Conservation (phyloP, 495 filamentous ascomycete species). For the Podospora didyma region DNA sequence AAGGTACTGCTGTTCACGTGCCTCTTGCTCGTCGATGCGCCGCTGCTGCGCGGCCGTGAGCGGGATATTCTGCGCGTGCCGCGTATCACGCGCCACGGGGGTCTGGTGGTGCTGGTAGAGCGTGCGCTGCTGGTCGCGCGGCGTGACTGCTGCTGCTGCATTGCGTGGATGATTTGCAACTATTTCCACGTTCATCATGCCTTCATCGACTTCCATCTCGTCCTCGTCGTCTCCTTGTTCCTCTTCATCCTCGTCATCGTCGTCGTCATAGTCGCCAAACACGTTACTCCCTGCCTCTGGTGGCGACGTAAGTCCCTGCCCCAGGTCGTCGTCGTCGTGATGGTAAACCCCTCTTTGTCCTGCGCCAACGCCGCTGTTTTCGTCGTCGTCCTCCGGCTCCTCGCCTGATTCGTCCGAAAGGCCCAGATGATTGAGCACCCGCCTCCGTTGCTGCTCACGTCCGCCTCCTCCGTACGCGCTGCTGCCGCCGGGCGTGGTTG, state of each 20-base stretch:
- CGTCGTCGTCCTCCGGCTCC: background rate
- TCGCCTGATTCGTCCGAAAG: background rate
- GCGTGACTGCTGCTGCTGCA: background rate
- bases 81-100: background rate
- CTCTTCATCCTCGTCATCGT: conserved; percentile 10
- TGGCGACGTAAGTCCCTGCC: background rate
- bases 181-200: too few species aligned
- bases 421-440: background rate
- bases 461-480: background rate
- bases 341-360: background rate
- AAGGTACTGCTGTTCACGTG: background rate
- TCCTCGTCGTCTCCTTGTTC: conserved; percentile 27
- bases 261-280: conserved; percentile 15
- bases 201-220: conserved; percentile 17
- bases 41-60: conserved; percentile 6
- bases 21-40: background rate
- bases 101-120: background rate
- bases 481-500: background rate
- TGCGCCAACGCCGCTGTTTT: background rate
- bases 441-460: background rate
- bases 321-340: too few species aligned
- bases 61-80: background rate
- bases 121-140: background rate
- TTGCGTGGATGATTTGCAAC: too few species aligned
- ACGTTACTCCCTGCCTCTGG: background rate